Percentiles rank a stretch among this genome's conserved stretches.
These are phyloP conservation scores for Talaromyces islandicus DNA, from an alignment of 2,329 filamentous ascomycete species.

Conservation along the genomic window DNA sequence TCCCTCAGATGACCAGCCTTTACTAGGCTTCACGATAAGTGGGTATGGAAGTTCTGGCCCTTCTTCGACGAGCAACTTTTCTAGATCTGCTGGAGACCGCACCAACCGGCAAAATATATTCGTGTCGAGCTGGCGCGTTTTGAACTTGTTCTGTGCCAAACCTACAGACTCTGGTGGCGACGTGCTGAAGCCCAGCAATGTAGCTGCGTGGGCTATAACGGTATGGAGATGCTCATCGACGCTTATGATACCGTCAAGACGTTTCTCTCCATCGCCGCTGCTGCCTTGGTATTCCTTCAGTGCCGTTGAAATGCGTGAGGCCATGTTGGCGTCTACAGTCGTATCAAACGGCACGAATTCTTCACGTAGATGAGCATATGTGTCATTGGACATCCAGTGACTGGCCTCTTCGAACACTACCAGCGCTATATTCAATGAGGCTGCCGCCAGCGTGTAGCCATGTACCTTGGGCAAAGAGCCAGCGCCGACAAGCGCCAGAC, in stretches of 20 bases:
- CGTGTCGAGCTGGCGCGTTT: slow-evolving; percentile 17
- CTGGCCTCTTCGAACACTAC: slow-evolving; percentile 32
- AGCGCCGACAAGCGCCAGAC: slow-evolving; percentile 8
- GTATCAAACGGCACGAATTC: slow-evolving; percentile 23
- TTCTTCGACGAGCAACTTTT: neutral
- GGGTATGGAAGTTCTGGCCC: slow-evolving; percentile 17
- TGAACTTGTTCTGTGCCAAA: slow-evolving; percentile 27
- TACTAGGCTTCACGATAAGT: slow-evolving; percentile 33
- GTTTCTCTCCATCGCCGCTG: neutral
- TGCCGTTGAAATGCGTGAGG: slow-evolving; percentile 23
- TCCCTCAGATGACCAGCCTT: slow-evolving; percentile 27
- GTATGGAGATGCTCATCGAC: slow-evolving; percentile 26
- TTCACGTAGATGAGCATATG: slow-evolving; percentile 21
- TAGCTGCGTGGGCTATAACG: slow-evolving; percentile 24
- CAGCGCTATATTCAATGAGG: slow-evolving; percentile 31
- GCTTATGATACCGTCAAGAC: slow-evolving; percentile 32
- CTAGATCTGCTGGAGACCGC: slow-evolving; percentile 4
- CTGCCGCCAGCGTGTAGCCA: slow-evolving; percentile 18
- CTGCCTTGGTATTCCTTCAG: slow-evolving; percentile 17
- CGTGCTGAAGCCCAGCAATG: slow-evolving; percentile 28
- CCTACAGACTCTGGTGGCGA: slow-evolving; percentile 19
- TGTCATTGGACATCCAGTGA: slow-evolving; percentile 32
- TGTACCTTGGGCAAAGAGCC: neutral
- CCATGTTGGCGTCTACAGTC: slow-evolving; percentile 18
- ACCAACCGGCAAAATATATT: no score